These are phyloP conservation scores for Phaeolepiota aurea DNA, from an alignment of 768 basidiomycete genomes.

Conservation along the genomic window DNA sequence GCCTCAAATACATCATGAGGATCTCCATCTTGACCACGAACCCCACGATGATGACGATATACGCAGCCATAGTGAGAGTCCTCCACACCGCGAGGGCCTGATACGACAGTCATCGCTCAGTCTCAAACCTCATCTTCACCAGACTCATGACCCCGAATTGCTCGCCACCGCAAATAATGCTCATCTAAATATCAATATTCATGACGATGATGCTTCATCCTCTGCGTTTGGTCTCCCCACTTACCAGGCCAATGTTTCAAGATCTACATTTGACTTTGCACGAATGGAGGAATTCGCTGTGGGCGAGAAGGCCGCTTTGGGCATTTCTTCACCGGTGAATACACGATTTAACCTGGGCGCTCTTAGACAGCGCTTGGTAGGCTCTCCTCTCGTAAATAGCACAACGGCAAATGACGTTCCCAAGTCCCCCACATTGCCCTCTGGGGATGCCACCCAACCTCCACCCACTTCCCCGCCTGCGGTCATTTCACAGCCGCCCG, in stretches of 20 bases:
- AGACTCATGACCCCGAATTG: constrained; percentile 40
- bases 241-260: constrained; percentile 55
- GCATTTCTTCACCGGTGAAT: constrained; percentile 38
- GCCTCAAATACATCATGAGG: constrained; percentile 19
- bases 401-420: background rate
- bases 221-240: constrained; percentile 48
- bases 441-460: background rate
- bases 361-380: constrained; percentile 2
- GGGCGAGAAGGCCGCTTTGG: constrained; percentile 58
- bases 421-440: background rate
- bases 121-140: constrained; percentile 29
- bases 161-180: constrained; percentile 20
- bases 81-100: constrained; percentile 5
- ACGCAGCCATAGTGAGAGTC: constrained; percentile 14
- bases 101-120: constrained; percentile 20
- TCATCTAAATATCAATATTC: too few relatives aligned
- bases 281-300: constrained; percentile 72
- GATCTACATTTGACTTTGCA: constrained; percentile 61
- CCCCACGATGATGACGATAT: constrained; percentile 10
- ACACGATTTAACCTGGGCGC: constrained; percentile 27
- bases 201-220: constrained; percentile 21
- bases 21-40: too few relatives aligned
- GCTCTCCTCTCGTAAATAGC: background rate
- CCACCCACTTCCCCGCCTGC: too few relatives aligned
- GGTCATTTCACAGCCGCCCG: constrained; percentile 2